phyloP scores from a whole-genome alignment of 768 basidiomycete species.

The Lentinula boryana region DNA sequence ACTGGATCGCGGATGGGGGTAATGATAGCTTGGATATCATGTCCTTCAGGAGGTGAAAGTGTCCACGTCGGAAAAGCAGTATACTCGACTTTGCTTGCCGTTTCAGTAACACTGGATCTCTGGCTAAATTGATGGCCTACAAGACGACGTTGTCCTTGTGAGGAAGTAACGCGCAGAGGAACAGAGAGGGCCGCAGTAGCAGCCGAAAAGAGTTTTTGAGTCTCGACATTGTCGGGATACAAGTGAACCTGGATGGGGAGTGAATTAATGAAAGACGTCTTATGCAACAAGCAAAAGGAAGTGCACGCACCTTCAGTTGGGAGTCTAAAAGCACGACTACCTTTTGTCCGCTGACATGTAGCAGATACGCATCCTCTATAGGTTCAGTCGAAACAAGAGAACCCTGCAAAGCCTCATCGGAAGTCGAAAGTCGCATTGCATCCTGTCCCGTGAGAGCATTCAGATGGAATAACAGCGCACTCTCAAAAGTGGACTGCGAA shows the following conservation, averaged over 20 bases:
- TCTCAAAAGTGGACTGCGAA: slow-evolving; percentile 43
- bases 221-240: slow-evolving; percentile 55
- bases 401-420: slow-evolving; percentile 45
- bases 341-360: slow-evolving; percentile 36
- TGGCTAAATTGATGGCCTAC: slow-evolving; percentile 49
- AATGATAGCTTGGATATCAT: slow-evolving; percentile 51
- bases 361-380: slow-evolving; percentile 50
- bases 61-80: slow-evolving; percentile 64
- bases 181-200: slow-evolving; percentile 40
- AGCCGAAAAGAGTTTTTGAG: slow-evolving; percentile 34
- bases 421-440: slow-evolving; percentile 22
- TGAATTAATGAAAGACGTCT: neutral
- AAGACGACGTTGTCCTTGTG: slow-evolving; percentile 39
- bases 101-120: neutral
- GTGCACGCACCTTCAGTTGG: slow-evolving; percentile 56
- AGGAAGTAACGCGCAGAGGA: slow-evolving; percentile 33
- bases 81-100: slow-evolving; percentile 17
- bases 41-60: slow-evolving; percentile 45
- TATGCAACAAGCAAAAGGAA: neutral
- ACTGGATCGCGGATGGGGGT: slow-evolving; percentile 43
- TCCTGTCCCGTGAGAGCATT: slow-evolving; percentile 79
- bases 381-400: slow-evolving; percentile 55
- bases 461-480: slow-evolving; percentile 73
- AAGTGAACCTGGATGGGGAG: slow-evolving; percentile 42
- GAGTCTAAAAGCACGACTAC: slow-evolving; percentile 68